phyloP scores from a whole-genome alignment of 768 basidiomycete genomes.

The Tricholomella constricta region DNA sequence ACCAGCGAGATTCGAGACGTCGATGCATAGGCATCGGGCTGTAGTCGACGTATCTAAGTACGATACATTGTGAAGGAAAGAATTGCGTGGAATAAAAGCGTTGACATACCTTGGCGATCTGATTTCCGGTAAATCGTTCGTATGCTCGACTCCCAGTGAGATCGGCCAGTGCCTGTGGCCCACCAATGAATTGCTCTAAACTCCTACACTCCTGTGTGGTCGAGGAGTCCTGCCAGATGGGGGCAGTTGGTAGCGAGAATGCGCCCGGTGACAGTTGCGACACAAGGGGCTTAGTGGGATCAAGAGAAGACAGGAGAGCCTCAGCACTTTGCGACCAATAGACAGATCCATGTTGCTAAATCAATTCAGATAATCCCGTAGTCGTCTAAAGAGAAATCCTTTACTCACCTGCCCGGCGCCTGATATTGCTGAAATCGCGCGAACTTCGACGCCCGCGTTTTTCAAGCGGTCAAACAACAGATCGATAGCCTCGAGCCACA shows the following conservation, averaged over 20 bases:
- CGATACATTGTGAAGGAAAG: neutral
- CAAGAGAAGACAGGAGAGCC: conserved; percentile 51
- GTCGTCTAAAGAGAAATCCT: neutral
- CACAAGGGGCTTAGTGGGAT: conserved; percentile 49
- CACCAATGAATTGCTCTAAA: conserved; percentile 69
- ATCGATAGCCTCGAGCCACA: conserved; percentile 89
- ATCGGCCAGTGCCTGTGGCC: conserved; percentile 69
- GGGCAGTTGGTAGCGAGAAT: conserved; percentile 67
- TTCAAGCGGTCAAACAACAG: conserved; percentile 67
- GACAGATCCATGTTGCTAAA: conserved; percentile 86
- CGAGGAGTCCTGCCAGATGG: conserved; percentile 93
- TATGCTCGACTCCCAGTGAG: conserved; percentile 83
- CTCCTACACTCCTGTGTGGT: conserved; percentile 73
- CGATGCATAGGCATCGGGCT: conserved; percentile 53
- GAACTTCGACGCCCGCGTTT: conserved; percentile 57
- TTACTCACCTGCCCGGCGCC: conserved; percentile 76
- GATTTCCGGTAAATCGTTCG: conserved; percentile 85
- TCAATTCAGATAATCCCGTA: neutral
- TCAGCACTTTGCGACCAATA: conserved; percentile 72
- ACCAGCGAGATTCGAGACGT: conserved; percentile 77
- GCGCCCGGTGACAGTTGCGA: conserved; percentile 64
- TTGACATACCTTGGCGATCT: conserved; percentile 68
- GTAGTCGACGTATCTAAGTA: conserved; percentile 55
- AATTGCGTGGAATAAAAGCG: neutral
- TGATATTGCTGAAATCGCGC: conserved; percentile 62